These are phyloP conservation scores for Linum lewisii DNA, from an alignment of 345 rosid genomes.

Conservation along the genomic window DNA sequence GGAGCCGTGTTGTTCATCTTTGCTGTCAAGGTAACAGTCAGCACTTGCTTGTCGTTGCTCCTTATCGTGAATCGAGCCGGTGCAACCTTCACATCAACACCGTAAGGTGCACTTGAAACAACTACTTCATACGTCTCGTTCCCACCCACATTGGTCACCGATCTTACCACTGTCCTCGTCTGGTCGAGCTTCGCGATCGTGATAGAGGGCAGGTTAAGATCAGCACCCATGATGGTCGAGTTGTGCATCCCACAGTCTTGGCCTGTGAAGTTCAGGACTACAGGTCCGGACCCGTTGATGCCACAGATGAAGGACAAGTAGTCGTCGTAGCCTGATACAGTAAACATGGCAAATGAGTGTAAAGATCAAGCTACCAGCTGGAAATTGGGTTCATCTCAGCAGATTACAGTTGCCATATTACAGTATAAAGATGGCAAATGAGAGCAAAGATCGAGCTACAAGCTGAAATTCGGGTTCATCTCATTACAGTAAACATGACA, in stretches of 20 bases:
- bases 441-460: neutral
- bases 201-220: slow-evolving; percentile 87
- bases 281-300: slow-evolving; percentile 56
- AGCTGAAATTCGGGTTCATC: neutral
- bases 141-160: slow-evolving; percentile 57
- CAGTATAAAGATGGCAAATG: neutral
- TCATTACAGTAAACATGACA: no score
- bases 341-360: neutral
- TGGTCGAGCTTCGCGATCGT: slow-evolving; percentile 67
- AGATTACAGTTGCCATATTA: no score
- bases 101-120: slow-evolving; percentile 62
- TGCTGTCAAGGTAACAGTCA: slow-evolving; percentile 41
- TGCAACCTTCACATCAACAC: slow-evolving; percentile 49
- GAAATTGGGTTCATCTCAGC: neutral
- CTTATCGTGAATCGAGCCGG: slow-evolving; percentile 59
- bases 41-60: slow-evolving; percentile 44
- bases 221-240: slow-evolving; percentile 59
- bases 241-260: slow-evolving; percentile 55
- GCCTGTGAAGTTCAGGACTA: slow-evolving; percentile 59
- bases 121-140: slow-evolving; percentile 86
- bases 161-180: slow-evolving; percentile 55
- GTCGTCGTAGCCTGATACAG: slow-evolving; percentile 62
- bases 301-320: slow-evolving; percentile 95
- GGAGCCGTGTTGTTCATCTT: slow-evolving; percentile 38
- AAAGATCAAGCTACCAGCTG: neutral